Conservation (phyloP, 2,329 filamentous ascomycete species). For the Acarospora socialis region DNA sequence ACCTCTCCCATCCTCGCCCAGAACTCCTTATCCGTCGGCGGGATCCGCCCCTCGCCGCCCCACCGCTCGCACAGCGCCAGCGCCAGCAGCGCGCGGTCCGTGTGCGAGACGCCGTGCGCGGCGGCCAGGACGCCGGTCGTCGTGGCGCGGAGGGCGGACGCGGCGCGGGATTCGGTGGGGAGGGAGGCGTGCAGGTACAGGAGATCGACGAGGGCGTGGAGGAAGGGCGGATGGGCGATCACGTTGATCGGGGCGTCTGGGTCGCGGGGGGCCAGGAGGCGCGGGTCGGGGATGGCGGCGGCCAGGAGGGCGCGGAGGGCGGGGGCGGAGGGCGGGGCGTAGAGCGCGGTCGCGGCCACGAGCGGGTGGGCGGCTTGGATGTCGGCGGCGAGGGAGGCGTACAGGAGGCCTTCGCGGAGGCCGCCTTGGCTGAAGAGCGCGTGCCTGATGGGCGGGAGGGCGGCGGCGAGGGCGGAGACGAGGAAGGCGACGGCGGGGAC, state of each 20-base stretch:
- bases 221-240: slow-evolving; percentile 25
- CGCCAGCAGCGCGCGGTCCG: slow-evolving; percentile 54
- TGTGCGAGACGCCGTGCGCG: slow-evolving; percentile 60
- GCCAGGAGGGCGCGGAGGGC: slow-evolving; percentile 36
- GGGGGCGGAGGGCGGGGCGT: slow-evolving; percentile 34
- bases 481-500: slow-evolving; percentile 73
- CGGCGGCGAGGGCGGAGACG: slow-evolving; percentile 56
- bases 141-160: slow-evolving; percentile 57
- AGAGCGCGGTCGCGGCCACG: slow-evolving; percentile 42
- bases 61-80: slow-evolving; percentile 61
- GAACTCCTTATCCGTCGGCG: slow-evolving; percentile 42
- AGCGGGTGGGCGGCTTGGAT: slow-evolving; percentile 55
- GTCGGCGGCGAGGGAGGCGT: slow-evolving; percentile 48
- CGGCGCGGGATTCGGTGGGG: slow-evolving; percentile 42
- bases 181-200: slow-evolving; percentile 40
- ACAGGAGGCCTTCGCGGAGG: slow-evolving; percentile 70
- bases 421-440: slow-evolving; percentile 71
- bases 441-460: slow-evolving; percentile 54
- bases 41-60: slow-evolving; percentile 51
- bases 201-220: slow-evolving; percentile 45
- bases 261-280: slow-evolving; percentile 10
- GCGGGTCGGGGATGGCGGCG: slow-evolving; percentile 29
- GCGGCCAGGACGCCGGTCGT: slow-evolving; percentile 53
- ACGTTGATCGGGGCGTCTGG: slow-evolving; percentile 27
- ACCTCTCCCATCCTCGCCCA: slow-evolving; percentile 39